Base-by-base conservation (phyloP, 495 filamentous ascomycete genomes). In the Aspergillus cristatus region DNA sequence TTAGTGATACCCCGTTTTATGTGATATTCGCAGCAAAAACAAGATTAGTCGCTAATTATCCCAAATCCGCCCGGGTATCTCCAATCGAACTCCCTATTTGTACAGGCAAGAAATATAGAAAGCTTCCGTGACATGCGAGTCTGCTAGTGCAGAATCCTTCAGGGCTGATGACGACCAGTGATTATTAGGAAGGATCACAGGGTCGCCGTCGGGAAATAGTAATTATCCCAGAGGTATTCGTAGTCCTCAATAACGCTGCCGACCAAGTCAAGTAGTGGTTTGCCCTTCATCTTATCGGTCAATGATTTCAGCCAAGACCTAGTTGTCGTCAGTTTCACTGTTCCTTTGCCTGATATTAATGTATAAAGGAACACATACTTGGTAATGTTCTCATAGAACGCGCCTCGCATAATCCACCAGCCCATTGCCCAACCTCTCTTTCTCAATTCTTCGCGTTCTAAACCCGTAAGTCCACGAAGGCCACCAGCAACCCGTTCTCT, bases 151-250 rank as follows among this genome's bases (percentile, higher is more conserved):
- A 24, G 20, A 24, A 24, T 8, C 20, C 20, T 24, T 24, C 20
- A 24, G 8, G 8, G 8, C 20, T n/a, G n/a, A n/a, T n/a, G n/a
- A n/a, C n/a, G n/a, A n/a, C n/a, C n/a, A 26, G 24, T 11, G 24
- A 6, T 26, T 26, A 26, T 26, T 6, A 26, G 24, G 6, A 26
- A 26, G 11, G 12, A 30, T 64, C 46, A 86, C 41, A 84, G 48
- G 1, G 80, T 85, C 16, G 80, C 75, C 8, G 79, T 83, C 8
- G 78, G 72, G 58, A 97, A 97, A 60, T 98, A 90, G 53, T 94
- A 97, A 36, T 94, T 84, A 63, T 96, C 90, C 91, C 91, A 98
- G 12, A 98, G 68, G 53, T 91, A 96, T 54, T 93, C 85, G 50
- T 97, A 97, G 53, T 98, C 93, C 55, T 94, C 89, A 38, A 97